phyloP scores from a whole-genome alignment of 768 basidiomycete species.

The Rossbeevera mucosa region DNA sequence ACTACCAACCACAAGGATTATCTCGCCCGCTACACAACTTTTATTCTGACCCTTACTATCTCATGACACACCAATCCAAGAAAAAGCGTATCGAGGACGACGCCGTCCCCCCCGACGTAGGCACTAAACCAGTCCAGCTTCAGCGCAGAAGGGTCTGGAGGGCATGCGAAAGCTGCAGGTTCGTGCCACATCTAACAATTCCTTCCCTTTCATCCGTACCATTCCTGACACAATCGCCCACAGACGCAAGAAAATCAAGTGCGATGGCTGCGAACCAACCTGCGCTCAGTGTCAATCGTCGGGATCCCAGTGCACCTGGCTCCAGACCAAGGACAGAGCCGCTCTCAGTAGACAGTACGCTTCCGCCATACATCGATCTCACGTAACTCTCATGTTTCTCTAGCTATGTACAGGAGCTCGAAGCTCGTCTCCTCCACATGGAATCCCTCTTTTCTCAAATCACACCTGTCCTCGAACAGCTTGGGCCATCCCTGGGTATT shows the following conservation, averaged over 20 bases:
- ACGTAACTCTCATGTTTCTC: slow-evolving; percentile 16
- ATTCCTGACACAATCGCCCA: slow-evolving; percentile 15
- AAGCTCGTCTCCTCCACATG: slow-evolving; percentile 84
- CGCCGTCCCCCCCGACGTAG: slow-evolving; percentile 43
- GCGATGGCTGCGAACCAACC: slow-evolving; percentile 82
- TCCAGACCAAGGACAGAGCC: slow-evolving; percentile 88
- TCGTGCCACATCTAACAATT: slow-evolving; percentile 26
- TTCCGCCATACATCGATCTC: neutral
- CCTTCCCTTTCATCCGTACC: slow-evolving; percentile 10
- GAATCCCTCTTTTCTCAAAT: slow-evolving; percentile 81
- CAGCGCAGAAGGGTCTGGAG: slow-evolving; percentile 82
- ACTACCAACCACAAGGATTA: slow-evolving; percentile 14
- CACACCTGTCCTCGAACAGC: slow-evolving; percentile 71
- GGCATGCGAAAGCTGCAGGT: slow-evolving; percentile 89
- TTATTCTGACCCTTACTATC: slow-evolving; percentile 42
- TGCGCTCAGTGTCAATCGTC: slow-evolving; percentile 78
- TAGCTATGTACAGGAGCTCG: slow-evolving; percentile 90
- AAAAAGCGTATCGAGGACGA: slow-evolving; percentile 74
- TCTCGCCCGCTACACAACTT: slow-evolving; percentile 19
- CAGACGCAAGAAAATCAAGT: slow-evolving; percentile 92
- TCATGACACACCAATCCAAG: slow-evolving; percentile 57
- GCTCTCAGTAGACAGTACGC: slow-evolving; percentile 86
- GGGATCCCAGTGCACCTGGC: slow-evolving; percentile 78
- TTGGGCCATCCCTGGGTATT: slow-evolving; percentile 51
- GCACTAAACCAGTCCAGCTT: slow-evolving; percentile 69